These are phyloP conservation scores for Dioscorea cayenensis DNA, from an alignment of 116 monocot species.

Conservation along the genomic window DNA sequence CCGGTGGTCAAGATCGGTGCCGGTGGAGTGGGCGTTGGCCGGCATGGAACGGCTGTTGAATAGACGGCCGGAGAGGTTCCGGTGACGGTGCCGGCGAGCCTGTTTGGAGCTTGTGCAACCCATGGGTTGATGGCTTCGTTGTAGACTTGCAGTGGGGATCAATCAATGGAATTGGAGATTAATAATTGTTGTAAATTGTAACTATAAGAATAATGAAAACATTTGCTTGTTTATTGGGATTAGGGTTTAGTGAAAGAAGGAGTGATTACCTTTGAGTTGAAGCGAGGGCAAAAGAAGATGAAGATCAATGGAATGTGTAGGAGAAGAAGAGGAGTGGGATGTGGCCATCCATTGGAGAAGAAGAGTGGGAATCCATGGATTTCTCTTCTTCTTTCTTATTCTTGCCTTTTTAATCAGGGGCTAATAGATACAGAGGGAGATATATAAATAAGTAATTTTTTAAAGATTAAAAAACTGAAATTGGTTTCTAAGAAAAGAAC, in stretches of 20 bases:
- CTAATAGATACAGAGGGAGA: no score
- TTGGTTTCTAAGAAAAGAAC: neutral
- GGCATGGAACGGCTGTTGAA: constrained; percentile 20
- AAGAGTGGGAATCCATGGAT: no score
- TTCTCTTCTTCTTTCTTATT: no score
- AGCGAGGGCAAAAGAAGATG: no score
- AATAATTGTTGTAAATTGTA: no score
- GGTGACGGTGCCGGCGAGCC: constrained; percentile 17
- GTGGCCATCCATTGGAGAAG: no score
- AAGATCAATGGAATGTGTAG: no score
- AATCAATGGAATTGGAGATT: neutral
- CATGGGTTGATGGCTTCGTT: neutral
- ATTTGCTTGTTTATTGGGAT: neutral
- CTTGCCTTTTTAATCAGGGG: no score
- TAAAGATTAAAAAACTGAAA: neutral
- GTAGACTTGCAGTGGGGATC: neutral
- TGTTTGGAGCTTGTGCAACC: constrained; percentile 8
- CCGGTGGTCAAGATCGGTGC: constrained; percentile 3
- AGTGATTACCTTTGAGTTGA: no score
- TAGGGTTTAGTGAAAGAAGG: neutral
- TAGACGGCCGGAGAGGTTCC: constrained; percentile 23
- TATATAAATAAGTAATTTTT: neutral
- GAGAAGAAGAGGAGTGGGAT: no score
- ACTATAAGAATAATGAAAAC: no score
- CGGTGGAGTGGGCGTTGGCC: neutral